phyloP scores from a whole-genome alignment of 208 protist genomes.

The Zelonia costaricensis region DNA sequence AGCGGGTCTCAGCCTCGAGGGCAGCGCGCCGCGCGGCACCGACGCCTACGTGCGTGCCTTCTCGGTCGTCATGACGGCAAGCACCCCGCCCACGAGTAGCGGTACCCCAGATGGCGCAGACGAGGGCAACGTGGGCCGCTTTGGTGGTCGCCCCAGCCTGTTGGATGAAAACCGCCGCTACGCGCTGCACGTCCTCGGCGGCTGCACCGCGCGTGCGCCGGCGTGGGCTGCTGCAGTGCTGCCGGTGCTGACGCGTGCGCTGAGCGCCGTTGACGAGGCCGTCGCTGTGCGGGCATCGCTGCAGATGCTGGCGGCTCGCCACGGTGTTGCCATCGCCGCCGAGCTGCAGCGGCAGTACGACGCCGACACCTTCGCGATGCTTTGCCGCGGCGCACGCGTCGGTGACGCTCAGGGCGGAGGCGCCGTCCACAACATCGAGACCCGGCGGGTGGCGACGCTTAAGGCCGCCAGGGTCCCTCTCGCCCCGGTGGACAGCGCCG shows the following conservation, averaged over 20 bases:
- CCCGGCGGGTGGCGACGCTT: not conserved
- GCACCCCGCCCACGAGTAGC: slow-evolving; percentile 28
- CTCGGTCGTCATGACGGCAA: slow-evolving; percentile 21
- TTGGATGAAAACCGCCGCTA: slow-evolving; percentile 16
- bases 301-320: slow-evolving; percentile 8
- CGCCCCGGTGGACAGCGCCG: slow-evolving; percentile 11
- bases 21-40: not conserved
- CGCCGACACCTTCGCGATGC: not conserved
- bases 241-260: not conserved
- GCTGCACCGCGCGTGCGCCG: not conserved
- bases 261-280: not conserved
- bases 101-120: not conserved
- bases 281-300: not conserved
- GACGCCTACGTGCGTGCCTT: slow-evolving; percentile 26
- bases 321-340: slow-evolving; percentile 4
- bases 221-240: slow-evolving; percentile 11
- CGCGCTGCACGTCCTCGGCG: not conserved
- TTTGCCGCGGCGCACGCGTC: not conserved
- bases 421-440: not conserved
- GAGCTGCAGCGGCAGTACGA: slow-evolving; percentile 1
- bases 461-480: slow-evolving; percentile 2
- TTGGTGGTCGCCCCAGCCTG: not conserved
- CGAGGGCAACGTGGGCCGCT: not conserved
- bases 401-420: too few relatives aligned
- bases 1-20: not conserved